Evolutionary conservation across 2,329 filamentous ascomycete genomes (phyloP), one percentile per base, ranked within the genome.

Genomic region (Aphanoascus verrucosus): DNA sequence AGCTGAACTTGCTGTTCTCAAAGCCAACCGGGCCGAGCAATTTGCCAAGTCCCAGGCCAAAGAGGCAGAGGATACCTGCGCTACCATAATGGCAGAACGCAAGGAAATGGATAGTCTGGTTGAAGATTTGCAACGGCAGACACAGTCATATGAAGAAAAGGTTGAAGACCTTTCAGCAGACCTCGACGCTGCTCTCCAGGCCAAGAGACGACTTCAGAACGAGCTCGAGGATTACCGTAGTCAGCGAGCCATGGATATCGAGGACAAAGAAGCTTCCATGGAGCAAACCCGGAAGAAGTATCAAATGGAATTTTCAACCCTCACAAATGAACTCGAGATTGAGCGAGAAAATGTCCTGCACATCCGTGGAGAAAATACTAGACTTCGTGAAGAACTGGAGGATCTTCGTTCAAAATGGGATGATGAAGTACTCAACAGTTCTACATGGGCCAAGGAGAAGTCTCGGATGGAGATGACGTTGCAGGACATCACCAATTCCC

Each of bases 271-370:
- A 69, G 85, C 85, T 8, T 93, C 87, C 60, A 86, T 96, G 81
- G 93, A 98, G 71, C 91, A 97, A 70, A 96, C 91, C 42, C 82
- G 91, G 64, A 93, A 91, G 77, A 98, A 97, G 76, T 98, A 97
- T 67, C 93, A 97, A 67, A 80, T 84, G 41, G 91, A 98, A 68
- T 88, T 96, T 66, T 85, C 88, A 14, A 86, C 86, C 3, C 75
- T 97, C 47, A 93, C 86, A 50, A 89, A 90, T 62, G 93, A 98
- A 70, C 81, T 98, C 23, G 91, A 97, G 66, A 80, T 94, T 57
- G 90, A 94, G 61, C 85, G 93, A 35, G 90, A 97, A 67, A 91
- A 94, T 77, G 77, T 86, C 75, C 72, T 96, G 74, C 78, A 91
- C 78, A 79, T 88, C 20, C 77, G 93, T 61, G 82, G 86, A 35